These are phyloP conservation scores for Tricholoma sp. DNA, from an alignment of 768 basidiomycete genomes.

Conservation along the genomic window DNA sequence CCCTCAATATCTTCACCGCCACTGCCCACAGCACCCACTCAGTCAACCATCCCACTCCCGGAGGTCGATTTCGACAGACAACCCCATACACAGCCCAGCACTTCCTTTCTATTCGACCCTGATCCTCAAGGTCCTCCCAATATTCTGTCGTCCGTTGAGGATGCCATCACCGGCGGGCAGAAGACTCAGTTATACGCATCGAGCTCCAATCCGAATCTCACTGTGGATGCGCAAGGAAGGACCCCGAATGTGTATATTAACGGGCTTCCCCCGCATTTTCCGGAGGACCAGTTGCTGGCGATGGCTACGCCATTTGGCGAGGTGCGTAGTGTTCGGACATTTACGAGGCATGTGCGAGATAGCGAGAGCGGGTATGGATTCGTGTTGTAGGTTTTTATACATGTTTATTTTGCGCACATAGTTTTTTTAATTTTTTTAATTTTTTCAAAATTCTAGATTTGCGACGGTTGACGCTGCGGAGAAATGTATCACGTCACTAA, in stretches of 20 bases:
- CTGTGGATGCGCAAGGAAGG: conserved; percentile 21
- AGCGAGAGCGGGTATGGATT: conserved; percentile 72
- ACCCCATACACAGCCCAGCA: background rate
- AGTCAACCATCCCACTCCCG: conserved; percentile 6
- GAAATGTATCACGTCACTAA: conserved; percentile 64
- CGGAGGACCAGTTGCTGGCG: conserved; percentile 72
- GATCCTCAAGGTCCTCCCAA: background rate
- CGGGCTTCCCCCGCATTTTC: conserved; percentile 77
- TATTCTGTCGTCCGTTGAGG: background rate
- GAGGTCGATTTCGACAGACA: conserved; percentile 1
- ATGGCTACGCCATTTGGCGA: conserved; percentile 69
- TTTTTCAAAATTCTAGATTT: conserved; percentile 42
- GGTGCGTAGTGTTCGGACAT: conserved; percentile 75
- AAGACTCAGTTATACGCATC: background rate
- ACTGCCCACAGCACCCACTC: conserved; percentile 1
- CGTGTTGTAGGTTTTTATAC: conserved; percentile 51
- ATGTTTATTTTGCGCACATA: background rate
- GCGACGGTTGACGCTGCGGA: conserved; percentile 62
- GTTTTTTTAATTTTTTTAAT: too few relatives aligned
- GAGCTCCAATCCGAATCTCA: background rate
- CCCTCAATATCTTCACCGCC: background rate
- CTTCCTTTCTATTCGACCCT: background rate
- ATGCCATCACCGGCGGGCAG: background rate
- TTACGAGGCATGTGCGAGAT: conserved; percentile 78
- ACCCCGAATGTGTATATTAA: conserved; percentile 88